A percentile compares a stretch with the other conserved stretches of the same genome.
Evolutionary conservation across 768 basidiomycete species (phyloP).

Genomic region (Leccinum subgranulosum): DNA sequence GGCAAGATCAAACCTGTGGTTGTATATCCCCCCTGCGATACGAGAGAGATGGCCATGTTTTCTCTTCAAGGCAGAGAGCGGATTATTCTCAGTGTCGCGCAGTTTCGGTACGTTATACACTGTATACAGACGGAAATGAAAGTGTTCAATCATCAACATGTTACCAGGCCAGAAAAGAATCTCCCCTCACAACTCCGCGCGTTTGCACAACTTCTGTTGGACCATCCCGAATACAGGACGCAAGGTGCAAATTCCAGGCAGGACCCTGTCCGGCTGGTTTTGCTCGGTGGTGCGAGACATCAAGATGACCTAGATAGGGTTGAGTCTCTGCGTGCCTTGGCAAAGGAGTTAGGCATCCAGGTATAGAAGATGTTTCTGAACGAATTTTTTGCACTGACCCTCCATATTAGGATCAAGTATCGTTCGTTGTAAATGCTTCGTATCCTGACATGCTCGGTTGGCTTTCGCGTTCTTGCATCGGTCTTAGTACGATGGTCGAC

Average conservation of each 20-base stretch:
- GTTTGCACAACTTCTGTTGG: slow-evolving; percentile 54
- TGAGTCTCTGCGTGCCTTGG: slow-evolving; percentile 52
- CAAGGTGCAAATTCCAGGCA: slow-evolving; percentile 12
- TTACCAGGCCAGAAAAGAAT: slow-evolving; percentile 88
- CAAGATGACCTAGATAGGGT: slow-evolving; percentile 70
- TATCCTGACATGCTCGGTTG: slow-evolving; percentile 67
- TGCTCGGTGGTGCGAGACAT: slow-evolving; percentile 87
- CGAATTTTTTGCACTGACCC: background rate
- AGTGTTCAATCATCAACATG: background rate
- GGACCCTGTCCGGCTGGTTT: slow-evolving; percentile 53
- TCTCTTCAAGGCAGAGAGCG: slow-evolving; percentile 51
- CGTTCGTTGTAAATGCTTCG: slow-evolving; percentile 81
- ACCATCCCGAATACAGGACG: slow-evolving; percentile 54
- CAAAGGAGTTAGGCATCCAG: slow-evolving; percentile 59
- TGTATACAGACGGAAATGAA: background rate
- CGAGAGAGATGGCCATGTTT: slow-evolving; percentile 61
- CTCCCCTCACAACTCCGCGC: slow-evolving; percentile 77
- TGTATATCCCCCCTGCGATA: slow-evolving; percentile 94
- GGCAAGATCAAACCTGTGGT: slow-evolving; percentile 31
- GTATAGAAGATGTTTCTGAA: slow-evolving; percentile 38
- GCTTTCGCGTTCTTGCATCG: slow-evolving; percentile 75
- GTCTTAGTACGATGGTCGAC: slow-evolving; percentile 95
- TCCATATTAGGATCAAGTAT: slow-evolving; percentile 53
- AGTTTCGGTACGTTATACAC: slow-evolving; percentile 67
- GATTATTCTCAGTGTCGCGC: slow-evolving; percentile 83